Conservation (phyloP, 352 stramenopile genomes). For the Phytophthora citricola region DNA sequence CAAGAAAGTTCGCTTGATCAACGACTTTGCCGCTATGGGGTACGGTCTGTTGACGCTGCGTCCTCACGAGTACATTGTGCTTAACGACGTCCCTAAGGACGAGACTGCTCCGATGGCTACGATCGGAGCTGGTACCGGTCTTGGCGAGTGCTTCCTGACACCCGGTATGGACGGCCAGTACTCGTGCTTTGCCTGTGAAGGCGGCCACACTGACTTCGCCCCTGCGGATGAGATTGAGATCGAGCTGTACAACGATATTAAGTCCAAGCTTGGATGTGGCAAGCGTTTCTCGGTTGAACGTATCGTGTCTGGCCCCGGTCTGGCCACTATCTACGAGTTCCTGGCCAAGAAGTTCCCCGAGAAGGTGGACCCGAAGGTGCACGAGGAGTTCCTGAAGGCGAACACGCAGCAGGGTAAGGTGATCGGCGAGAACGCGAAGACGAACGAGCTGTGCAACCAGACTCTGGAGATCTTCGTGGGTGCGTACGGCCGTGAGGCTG, state of each 20-base stretch:
- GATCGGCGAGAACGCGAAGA: conserved; percentile 87
- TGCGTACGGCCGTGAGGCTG: conserved; percentile 95
- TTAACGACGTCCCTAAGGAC: conserved; percentile 74
- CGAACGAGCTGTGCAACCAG: conserved; percentile 79
- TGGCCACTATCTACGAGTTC: conserved; percentile 97
- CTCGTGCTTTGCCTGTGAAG: conserved; percentile 92
- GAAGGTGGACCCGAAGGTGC: conserved; percentile 79
- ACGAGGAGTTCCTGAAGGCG: conserved; percentile 64
- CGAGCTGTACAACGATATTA: conserved; percentile 80
- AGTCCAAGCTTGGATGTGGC: conserved; percentile 71
- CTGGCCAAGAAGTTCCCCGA: conserved; percentile 90
- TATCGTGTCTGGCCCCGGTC: conserved; percentile 93
- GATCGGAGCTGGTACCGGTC: conserved; percentile 95
- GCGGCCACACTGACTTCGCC: conserved; percentile 96
- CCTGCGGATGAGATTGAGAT: conserved; percentile 89
- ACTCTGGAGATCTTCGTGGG: conserved; percentile 95
- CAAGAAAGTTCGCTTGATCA: conserved; percentile 93
- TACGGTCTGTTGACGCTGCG: conserved; percentile 97
- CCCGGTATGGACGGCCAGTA: conserved; percentile 83
- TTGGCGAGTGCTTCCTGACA: conserved; percentile 97
- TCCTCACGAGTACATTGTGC: conserved; percentile 88
- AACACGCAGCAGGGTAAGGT: conserved; percentile 76
- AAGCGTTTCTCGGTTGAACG: conserved; percentile 95
- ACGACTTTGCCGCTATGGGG: conserved; percentile 97
- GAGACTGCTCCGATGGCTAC: conserved; percentile 92